phyloP scores from a whole-genome alignment of 1,284 basidiomycete species.

The Apiotrichum brassicae region DNA sequence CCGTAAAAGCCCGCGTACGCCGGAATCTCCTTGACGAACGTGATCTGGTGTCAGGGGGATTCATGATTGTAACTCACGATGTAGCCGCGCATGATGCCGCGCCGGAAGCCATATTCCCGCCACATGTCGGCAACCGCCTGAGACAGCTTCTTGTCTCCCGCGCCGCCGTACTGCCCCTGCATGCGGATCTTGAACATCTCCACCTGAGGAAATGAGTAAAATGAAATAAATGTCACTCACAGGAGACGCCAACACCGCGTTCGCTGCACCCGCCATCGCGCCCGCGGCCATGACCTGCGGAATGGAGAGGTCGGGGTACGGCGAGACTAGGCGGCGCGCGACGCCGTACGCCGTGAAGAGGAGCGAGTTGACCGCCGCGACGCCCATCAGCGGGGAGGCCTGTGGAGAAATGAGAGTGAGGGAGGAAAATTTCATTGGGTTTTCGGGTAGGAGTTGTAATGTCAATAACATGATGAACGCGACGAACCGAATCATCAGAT shows the following conservation, averaged over 20 bases:
- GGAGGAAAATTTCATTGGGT: no score
- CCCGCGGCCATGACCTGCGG: slow-evolving; percentile 77
- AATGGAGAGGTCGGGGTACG: slow-evolving; percentile 73
- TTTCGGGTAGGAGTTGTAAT: no score
- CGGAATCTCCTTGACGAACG: slow-evolving; percentile 84
- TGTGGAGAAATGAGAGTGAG: slow-evolving; percentile 2
- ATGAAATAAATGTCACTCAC: slow-evolving; percentile 51
- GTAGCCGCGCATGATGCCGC: slow-evolving; percentile 92
- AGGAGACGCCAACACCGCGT: slow-evolving; percentile 81
- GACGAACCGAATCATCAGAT: no score
- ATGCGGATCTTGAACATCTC: slow-evolving; percentile 72
- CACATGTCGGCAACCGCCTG: slow-evolving; percentile 74
- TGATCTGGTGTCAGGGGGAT: slow-evolving; percentile 55
- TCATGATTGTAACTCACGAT: slow-evolving; percentile 59
- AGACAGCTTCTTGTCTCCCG: slow-evolving; percentile 67
- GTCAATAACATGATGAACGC: no score
- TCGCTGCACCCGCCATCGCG: slow-evolving; percentile 81
- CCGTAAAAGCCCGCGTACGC: slow-evolving; percentile 76
- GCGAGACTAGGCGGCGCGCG: slow-evolving; percentile 75
- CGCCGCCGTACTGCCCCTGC: slow-evolving; percentile 63
- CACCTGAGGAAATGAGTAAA: slow-evolving; percentile 27
- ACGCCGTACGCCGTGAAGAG: slow-evolving; percentile 84
- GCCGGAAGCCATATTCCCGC: slow-evolving; percentile 69
- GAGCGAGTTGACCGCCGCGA: slow-evolving; percentile 91
- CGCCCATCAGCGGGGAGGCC: slow-evolving; percentile 85